Evolutionary conservation across 257 asterid species (phyloP), one percentile per base, ranked within the genome.

Genomic region (Oldenlandia corymbosa): DNA sequence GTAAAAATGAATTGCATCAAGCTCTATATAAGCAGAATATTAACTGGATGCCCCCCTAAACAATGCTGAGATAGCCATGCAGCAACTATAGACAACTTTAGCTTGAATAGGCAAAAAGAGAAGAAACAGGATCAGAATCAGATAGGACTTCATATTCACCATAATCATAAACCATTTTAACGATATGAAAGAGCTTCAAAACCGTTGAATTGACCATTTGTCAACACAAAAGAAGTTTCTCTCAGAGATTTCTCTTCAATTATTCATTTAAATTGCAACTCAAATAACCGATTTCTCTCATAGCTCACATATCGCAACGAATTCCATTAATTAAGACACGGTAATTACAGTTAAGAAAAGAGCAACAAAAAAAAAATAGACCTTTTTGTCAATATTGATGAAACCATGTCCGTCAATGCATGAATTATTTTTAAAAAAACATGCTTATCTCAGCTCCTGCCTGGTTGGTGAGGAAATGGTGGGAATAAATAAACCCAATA

Each of bases 381-480:
- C n/a, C n/a, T n/a, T n/a, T n/a, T n/a, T n/a, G n/a, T n/a, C n/a
- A n/a, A n/a, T n/a, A n/a, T n/a, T n/a, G n/a, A n/a, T n/a, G n/a
- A n/a, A n/a, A n/a, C n/a, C n/a, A n/a, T n/a, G 12, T 21, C 26
- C 1, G n/a, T 32, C 4, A 10, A n/a, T 43, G 32, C 14, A 39
- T 39, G 28, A 12, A 50, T 16, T 60, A 27, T n/a, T 10, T 41
- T 49, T 34, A 48, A 48, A 36, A 41, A 68, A 37, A 36, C 34
- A 49, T 28, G 23, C 23, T 63, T n/a, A 37, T 36, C 23, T 28
- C 8, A 42, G 39, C 42, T 21, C 52, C 62, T 8, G 55, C 30
- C 24, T 17, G 62, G 65, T 66, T 64, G 71, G 75, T 58, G 62
- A 56, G 58, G 20, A 57, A 62, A 64, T 28, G 62, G 45, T 54